phyloP scores from a whole-genome alignment of 2,329 filamentous ascomycete species.

The Scopulariopsis brevicaulis region DNA sequence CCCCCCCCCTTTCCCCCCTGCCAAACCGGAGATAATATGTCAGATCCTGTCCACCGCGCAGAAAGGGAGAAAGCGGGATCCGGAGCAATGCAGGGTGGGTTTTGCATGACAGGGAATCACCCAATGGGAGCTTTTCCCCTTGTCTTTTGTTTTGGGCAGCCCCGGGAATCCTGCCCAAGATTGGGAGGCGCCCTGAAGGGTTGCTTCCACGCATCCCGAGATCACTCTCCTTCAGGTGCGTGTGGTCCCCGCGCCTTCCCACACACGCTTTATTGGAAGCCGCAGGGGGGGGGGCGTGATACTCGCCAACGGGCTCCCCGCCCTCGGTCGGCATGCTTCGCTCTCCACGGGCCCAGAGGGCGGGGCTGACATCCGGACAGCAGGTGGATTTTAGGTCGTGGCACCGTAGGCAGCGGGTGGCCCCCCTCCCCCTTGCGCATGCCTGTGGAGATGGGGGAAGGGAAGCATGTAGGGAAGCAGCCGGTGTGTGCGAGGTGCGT shows the following conservation, averaged over 20 bases:
- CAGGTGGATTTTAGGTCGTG: slow-evolving; percentile 1
- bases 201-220: background rate
- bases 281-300: background rate
- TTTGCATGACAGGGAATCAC: background rate
- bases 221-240: background rate
- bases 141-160: background rate
- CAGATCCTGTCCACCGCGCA: background rate
- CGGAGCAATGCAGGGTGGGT: background rate
- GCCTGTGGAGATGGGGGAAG: background rate
- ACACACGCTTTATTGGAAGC: background rate
- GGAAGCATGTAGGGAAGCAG: background rate
- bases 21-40: background rate
- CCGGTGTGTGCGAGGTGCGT: background rate
- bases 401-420: slow-evolving; percentile 3
- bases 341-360: background rate
- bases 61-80: background rate
- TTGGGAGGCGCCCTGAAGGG: background rate
- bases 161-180: background rate
- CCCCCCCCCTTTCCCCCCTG: background rate
- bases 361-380: slow-evolving; percentile 1
- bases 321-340: background rate
- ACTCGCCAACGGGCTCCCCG: background rate
- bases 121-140: background rate
- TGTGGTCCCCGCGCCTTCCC: background rate
- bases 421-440: background rate